Percentiles rank a stretch among this genome's conserved stretches.
Conservation (phyloP, 306 rosid genomes). For the Vigna angularis region DNA sequence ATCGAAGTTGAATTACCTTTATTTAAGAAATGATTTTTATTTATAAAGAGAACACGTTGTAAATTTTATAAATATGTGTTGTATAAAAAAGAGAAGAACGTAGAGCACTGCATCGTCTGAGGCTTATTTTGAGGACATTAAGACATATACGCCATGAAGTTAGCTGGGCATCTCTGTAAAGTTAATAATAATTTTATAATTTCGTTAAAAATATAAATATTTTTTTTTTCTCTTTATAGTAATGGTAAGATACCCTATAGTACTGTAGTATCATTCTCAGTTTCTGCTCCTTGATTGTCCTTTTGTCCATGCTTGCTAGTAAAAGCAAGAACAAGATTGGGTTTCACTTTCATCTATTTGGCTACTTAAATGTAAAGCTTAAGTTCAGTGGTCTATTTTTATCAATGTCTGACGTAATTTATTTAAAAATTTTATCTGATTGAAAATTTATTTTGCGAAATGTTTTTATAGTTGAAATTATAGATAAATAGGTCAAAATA, state of each 20-base stretch:
- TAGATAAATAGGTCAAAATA: neutral
- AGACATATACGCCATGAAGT: no score
- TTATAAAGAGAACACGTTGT: neutral
- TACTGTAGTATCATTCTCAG: neutral
- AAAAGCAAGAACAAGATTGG: neutral
- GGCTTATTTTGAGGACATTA: no score
- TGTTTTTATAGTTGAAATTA: neutral
- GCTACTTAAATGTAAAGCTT: neutral
- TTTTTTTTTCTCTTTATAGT: neutral
- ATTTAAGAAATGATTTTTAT: neutral
- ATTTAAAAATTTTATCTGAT: no score
- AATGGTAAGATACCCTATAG: constrained; percentile 5
- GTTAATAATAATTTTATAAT: neutral
- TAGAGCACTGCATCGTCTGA: neutral
- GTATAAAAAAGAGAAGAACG: neutral
- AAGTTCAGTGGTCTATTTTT: neutral
- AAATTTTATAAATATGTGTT: neutral
- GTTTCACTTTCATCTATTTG: neutral
- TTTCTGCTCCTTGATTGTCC: neutral
- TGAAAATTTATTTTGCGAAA: neutral
- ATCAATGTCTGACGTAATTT: neutral
- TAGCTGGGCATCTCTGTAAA: neutral
- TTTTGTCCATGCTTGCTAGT: neutral
- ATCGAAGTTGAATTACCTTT: neutral
- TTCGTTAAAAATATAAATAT: neutral